phyloP scores from a whole-genome alignment of 371 early-diverging fungal genomes.

The Mucor sp. region DNA sequence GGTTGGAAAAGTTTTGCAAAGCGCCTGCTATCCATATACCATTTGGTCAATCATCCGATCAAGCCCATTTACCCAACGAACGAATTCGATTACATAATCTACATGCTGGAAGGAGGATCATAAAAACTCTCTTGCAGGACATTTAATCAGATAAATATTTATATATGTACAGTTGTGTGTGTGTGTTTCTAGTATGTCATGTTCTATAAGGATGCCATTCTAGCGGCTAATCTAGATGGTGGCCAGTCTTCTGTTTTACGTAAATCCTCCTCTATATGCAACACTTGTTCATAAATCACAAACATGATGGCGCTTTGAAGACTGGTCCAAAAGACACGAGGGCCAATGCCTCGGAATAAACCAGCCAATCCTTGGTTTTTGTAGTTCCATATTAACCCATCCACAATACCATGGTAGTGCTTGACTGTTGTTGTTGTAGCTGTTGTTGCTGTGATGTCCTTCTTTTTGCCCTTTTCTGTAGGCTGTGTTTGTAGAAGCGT shows the following conservation, averaged over 20 bases:
- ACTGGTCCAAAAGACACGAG: conserved; percentile 69
- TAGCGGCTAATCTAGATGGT: conserved; percentile 12
- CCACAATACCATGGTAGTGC: conserved; percentile 66
- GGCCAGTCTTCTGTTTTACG: conserved; percentile 46
- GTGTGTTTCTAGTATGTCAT: not conserved
- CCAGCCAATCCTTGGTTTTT: conserved; percentile 65
- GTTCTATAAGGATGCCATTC: not conserved
- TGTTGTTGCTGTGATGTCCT: conserved; percentile 18
- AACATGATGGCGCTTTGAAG: conserved; percentile 72
- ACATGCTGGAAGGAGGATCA: conserved; percentile 67
- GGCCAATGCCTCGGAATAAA: conserved; percentile 68
- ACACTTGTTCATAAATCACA: conserved; percentile 67
- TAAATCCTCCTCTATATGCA: conserved; percentile 44
- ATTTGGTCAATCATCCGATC: conserved; percentile 83
- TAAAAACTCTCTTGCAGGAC: conserved; percentile 37
- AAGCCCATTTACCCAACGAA: conserved; percentile 83
- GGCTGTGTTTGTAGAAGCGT: conserved; percentile 72
- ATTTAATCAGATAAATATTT: conserved; percentile 2
- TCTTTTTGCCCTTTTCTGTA: conserved; percentile 12
- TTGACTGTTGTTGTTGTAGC: conserved; percentile 22
- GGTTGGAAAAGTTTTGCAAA: conserved; percentile 73
- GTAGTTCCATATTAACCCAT: conserved; percentile 66
- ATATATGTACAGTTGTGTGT: not conserved
- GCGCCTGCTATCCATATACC: conserved; percentile 78
- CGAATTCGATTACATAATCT: conserved; percentile 76